Evolutionary conservation across 176 grass and related monocot species (phyloP), one percentile per base, ranked within the genome.

Genomic region (Cymbopogon citratus): DNA sequence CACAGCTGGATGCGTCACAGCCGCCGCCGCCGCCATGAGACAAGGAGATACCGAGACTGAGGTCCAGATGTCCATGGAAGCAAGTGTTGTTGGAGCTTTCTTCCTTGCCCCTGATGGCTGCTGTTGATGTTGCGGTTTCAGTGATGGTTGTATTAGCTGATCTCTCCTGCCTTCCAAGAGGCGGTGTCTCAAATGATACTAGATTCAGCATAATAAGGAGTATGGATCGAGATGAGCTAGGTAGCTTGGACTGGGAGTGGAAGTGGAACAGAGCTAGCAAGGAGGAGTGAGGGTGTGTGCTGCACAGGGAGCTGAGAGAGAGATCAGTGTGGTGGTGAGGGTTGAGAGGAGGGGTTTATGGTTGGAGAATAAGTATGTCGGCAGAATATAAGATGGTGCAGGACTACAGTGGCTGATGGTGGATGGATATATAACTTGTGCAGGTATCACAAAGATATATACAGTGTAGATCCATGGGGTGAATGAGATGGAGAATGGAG

Each of bases 21-120:
- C 24, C 3, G 51, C 10, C 4, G 35, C 69, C 45, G 60, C 7
- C 3, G 49, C 67, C 66, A 14, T 31, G 65, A 23, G 87, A 80
- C 67, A 85, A 81, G 65, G 91, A 92, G 59, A 98, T 94, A 77
- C 90, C 88, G 3, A 98, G 92, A 28, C 92, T 92, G 33, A 98
- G 89, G 63, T 98, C 95, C 27, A 98, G 84, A 40, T 94, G 77
- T 7, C 83, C 66, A 9, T 90, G 29, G 63, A 88, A 77, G 59
- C 77, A 75, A 29, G 44, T 41, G 31, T 19, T 15, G 15, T 39
- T 63, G 6, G 68, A 75, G 56, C 62, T 54, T 48, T 49, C 59
- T 70, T 76, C 75, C 59, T 84, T 91, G 8, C 66, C 61, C 66
- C 66, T 80, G 13, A 24, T 27, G 29, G 74, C 19, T 2, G 34